phyloP scores from a whole-genome alignment of 495 filamentous ascomycete genomes.

The Lepraria neglecta region DNA sequence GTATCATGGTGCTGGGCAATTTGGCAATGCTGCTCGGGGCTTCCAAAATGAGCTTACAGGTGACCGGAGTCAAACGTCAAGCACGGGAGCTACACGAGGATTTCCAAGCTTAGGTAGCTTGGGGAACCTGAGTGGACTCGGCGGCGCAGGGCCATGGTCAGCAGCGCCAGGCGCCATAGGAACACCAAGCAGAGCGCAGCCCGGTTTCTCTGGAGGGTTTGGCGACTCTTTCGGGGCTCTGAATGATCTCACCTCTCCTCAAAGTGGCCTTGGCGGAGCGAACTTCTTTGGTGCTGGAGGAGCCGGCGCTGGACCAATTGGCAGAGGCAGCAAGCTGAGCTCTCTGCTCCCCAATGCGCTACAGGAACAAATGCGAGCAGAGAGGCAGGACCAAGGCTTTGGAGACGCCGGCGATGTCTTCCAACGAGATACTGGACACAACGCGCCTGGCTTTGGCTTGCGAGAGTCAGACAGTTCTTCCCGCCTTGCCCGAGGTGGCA shows the following conservation, averaged over 20 bases:
- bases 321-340: conserved; percentile 74
- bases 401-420: conserved; percentile 16
- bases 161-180: conserved; percentile 51
- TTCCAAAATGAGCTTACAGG: conserved; percentile 51
- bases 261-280: conserved; percentile 51
- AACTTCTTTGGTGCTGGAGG: conserved; percentile 47
- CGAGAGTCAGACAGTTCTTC: conserved; percentile 60
- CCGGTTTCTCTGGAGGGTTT: conserved; percentile 59
- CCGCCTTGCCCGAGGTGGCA: conserved; percentile 48
- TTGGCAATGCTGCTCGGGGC: conserved; percentile 43
- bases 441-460: conserved; percentile 43
- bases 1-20: conserved; percentile 46
- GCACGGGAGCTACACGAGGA: conserved; percentile 61
- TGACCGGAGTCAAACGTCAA: conserved; percentile 86
- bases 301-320: conserved; percentile 46
- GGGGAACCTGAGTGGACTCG: conserved; percentile 52
- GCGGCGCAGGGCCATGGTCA: conserved; percentile 44
- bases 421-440: conserved; percentile 34
- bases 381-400: conserved; percentile 49
- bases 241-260: conserved; percentile 70
- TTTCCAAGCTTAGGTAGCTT: conserved; percentile 62
- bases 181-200: conserved; percentile 72
- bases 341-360: conserved; percentile 81
- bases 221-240: conserved; percentile 65
- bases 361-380: conserved; percentile 75